Evolutionary conservation across 805 yeast genomes (phyloP), one percentile per base, ranked within the genome.

Genomic region (Zygoascus flipseniorum): DNA sequence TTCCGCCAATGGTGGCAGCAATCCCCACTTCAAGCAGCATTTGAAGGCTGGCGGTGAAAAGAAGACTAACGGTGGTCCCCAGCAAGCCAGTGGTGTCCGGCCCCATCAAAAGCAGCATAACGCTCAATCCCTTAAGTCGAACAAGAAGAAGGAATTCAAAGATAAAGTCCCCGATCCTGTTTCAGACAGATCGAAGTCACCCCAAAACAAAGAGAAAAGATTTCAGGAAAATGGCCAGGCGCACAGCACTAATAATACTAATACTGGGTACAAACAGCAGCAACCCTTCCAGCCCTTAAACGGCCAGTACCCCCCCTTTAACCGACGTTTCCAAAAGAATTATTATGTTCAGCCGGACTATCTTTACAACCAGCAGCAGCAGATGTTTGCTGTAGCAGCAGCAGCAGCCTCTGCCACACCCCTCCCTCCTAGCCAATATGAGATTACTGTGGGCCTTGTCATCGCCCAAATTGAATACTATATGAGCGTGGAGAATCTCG

Each of bases 381-480:
- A 47, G 35, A 50, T 48, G 54, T 52, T 49, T 52, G 52, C 52
- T 8, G 48, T 52, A 28, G 52, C 54, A n/a, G 48, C 52, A 31
- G 49, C 49, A 6, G 49, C 49, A 26, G 49, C 52, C 31, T 48
- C 52, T 10, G 31, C 28, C 20, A 31, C 48, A 14, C 32, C 43
- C 16, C 51, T 52, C 26, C 46, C 58, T 20, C 54, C 64, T 20
- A 51, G 52, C n/a, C 58, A 57, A 41, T 58, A 52, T 50, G 62
- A 56, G 39, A 58, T 58, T 35, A 51, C 60, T 35, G 42, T 69
- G 50, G 55, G 58, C 37, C 50, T 65, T 39, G 69, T 76, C 32
- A 65, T 78, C 8, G 68, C 67, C 68, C 98, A 90, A 74, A 74
- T 92, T 51, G 93, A 88, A 66, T 93, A 93, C 74, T 93, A 93